These are phyloP conservation scores for Schwanniomyces yamadae DNA, from an alignment of 805 yeast genomes.

Conservation along the genomic window DNA sequence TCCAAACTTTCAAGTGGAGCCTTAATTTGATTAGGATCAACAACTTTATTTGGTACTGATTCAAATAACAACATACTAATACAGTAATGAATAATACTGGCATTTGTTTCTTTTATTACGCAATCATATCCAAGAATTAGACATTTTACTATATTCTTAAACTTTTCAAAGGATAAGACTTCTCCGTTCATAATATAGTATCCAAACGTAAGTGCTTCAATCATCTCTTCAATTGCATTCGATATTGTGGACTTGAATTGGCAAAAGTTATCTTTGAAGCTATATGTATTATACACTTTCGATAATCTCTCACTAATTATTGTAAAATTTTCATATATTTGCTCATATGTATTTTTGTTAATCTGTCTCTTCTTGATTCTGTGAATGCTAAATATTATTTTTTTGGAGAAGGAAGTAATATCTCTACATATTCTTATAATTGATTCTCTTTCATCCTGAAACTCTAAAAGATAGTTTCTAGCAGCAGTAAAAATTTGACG, in stretches of 20 bases:
- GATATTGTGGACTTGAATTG: conserved; percentile 19
- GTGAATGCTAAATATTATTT: conserved; percentile 26
- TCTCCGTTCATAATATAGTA: conserved; percentile 13
- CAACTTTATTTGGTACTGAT: background rate
- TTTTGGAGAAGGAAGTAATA: conserved; percentile 38
- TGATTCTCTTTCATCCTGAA: conserved; percentile 33
- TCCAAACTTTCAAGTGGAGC: conserved; percentile 5
- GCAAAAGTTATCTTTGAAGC: conserved; percentile 12
- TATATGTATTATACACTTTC: conserved; percentile 6
- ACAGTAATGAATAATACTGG: conserved; percentile 1
- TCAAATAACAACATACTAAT: conserved; percentile 1
- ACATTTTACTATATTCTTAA: conserved; percentile 7
- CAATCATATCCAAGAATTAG: conserved; percentile 3
- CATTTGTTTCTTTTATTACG: conserved; percentile 19
- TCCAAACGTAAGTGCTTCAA: conserved; percentile 25
- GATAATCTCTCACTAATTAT: conserved; percentile 10
- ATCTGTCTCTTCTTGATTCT: conserved; percentile 10
- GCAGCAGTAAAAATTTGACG: conserved; percentile 20
- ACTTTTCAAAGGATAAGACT: conserved; percentile 13
- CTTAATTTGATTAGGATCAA: background rate
- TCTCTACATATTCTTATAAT: conserved; percentile 37
- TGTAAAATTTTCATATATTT: conserved; percentile 13
- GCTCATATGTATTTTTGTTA: conserved; percentile 6
- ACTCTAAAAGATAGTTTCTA: conserved; percentile 14
- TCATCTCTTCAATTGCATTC: conserved; percentile 25